Conservation (phyloP, 306 rosid genomes). For the Lathyrus sativus region DNA sequence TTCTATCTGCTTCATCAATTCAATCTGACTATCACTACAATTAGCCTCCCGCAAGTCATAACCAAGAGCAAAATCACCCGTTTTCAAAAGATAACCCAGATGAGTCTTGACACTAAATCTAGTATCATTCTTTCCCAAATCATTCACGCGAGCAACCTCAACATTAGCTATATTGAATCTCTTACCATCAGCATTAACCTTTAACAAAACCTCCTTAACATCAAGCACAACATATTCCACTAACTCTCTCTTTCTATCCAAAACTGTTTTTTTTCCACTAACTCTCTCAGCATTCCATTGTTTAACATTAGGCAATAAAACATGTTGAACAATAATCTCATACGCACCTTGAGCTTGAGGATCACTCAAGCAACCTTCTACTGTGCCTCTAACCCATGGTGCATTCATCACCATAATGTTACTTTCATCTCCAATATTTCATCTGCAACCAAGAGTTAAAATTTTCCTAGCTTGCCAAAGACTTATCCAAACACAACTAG, state of each 20-base stretch:
- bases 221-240: constrained; percentile 74
- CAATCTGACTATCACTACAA: constrained; percentile 48
- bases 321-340: too few relatives aligned
- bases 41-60: constrained; percentile 61
- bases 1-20: constrained; percentile 62
- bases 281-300: constrained; percentile 32
- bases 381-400: too few relatives aligned
- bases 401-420: too few relatives aligned
- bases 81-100: constrained; percentile 68
- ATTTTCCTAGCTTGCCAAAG: too few relatives aligned
- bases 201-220: constrained; percentile 54
- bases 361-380: too few relatives aligned
- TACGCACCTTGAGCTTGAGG: neutral
- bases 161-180: constrained; percentile 66
- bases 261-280: too few relatives aligned
- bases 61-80: constrained; percentile 81
- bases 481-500: too few relatives aligned
- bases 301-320: too few relatives aligned
- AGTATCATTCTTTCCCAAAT: constrained; percentile 73
- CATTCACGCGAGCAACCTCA: constrained; percentile 70
- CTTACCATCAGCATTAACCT: constrained; percentile 59
- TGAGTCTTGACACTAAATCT: constrained; percentile 69
- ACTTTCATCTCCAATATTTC: too few relatives aligned
- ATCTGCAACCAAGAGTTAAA: too few relatives aligned
- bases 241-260: constrained; percentile 52